Base-by-base conservation (phyloP, 2,329 filamentous ascomycete genomes). In the Fusarium sp. region DNA sequence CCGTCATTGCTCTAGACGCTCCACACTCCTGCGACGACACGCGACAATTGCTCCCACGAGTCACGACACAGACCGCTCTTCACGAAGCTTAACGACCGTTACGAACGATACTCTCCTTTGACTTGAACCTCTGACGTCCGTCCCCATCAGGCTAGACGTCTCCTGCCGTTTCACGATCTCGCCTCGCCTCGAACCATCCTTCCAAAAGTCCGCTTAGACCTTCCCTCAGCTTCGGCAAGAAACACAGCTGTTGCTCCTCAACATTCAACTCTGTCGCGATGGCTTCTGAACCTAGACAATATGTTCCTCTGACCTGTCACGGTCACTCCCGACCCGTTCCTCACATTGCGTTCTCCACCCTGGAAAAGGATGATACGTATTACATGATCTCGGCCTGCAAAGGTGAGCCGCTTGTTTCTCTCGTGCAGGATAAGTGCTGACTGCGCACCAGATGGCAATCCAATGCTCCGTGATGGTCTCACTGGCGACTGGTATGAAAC, bases 351-450 rank as follows among this genome's bases (percentile, higher is more conserved):
- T 98, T 98, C 85, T 98, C 95, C 27, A 91, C 93, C 14, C 88
- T 95, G 16, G 91, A 95, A 74, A 93, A 95, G 80, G 93, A 95
- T 76, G 94, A 95, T 73, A 90, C 92, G 74, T 98, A 97, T 84
- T 98, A 97, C 83, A 88, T 98, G 80, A 95, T 98, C 75, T 98
- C 95, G 29, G 95, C 95, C 76, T 97, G 95, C 88, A 97, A 97
- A 88, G 93, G 93, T 94, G 79, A 65, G 82, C 65, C 56, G 52
- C 50, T 62, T 71, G 50, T 70, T 37, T 41, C 64, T 52, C 69
- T 72, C 43, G 52, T 41, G 52, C 37, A 64, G 57, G 63, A 50
- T 48, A 61, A 66, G 65, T 68, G 69, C 76, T 43, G 41, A 43
- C 73, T 33, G 45, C 58, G 16, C 69, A 68, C 65, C 83, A 95